Conservation (phyloP, 371 early-diverging fungal species). For the Racocetra persica region DNA sequence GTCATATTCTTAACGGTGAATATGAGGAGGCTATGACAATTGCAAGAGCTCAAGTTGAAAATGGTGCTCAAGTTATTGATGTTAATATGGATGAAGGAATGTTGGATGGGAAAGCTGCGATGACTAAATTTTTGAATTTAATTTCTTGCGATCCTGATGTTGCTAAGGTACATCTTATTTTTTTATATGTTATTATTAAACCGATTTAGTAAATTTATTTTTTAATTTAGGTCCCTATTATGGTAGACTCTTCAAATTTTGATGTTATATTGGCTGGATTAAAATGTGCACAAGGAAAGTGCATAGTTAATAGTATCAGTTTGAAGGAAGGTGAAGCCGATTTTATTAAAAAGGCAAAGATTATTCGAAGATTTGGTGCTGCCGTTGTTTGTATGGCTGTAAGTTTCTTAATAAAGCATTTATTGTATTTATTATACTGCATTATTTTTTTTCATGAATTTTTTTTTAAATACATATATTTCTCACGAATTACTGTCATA, state of each 20-base stretch:
- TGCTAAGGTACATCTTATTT: constrained; percentile 57
- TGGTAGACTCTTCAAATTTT: constrained; percentile 96
- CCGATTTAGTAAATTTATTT: no score
- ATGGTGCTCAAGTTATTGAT: constrained; percentile 93
- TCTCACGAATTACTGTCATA: neutral
- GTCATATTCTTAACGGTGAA: constrained; percentile 86
- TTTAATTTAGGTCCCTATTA: constrained; percentile 70
- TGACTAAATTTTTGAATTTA: constrained; percentile 91
- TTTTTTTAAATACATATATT: constrained; percentile 27
- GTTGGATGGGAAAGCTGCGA: constrained; percentile 91
- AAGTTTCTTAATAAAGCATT: constrained; percentile 43
- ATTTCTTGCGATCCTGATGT: constrained; percentile 96
- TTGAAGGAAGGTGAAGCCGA: constrained; percentile 95
- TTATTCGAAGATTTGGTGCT: constrained; percentile 89
- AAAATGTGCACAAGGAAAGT: constrained; percentile 94
- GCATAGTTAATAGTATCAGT: constrained; percentile 95
- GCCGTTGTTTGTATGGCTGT: constrained; percentile 97
- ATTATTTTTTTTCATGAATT: constrained; percentile 14
- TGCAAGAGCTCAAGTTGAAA: constrained; percentile 92
- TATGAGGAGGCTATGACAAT: constrained; percentile 94
- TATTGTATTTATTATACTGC: neutral
- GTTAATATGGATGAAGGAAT: constrained; percentile 96
- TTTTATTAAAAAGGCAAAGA: constrained; percentile 86
- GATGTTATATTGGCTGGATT: constrained; percentile 95
- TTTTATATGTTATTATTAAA: neutral